These are phyloP conservation scores for Lactifluus pinguis DNA, from an alignment of 768 basidiomycete genomes.

Conservation along the genomic window DNA sequence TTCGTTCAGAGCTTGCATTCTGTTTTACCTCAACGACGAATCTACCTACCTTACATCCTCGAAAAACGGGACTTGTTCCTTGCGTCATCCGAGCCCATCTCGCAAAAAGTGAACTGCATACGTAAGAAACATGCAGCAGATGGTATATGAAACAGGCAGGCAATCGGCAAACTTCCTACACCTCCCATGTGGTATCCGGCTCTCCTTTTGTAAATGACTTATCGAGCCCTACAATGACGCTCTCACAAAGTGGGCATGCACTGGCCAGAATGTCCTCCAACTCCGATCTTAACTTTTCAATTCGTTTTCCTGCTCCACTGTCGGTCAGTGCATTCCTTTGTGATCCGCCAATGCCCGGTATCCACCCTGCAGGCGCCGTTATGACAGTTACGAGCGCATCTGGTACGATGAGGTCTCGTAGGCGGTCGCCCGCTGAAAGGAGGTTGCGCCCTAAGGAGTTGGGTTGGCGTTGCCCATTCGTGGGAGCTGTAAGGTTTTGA, in stretches of 20 bases:
- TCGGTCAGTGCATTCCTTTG: constrained; percentile 38
- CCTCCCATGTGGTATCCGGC: constrained; percentile 65
- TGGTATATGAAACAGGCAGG: background rate
- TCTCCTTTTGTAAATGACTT: constrained; percentile 81
- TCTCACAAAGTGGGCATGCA: constrained; percentile 90
- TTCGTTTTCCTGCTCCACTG: constrained; percentile 47
- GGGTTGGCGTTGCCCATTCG: constrained; percentile 55
- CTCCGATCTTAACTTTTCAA: constrained; percentile 70
- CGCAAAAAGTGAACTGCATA: background rate
- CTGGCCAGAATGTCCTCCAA: constrained; percentile 84
- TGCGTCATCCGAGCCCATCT: background rate
- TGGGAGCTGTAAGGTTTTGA: constrained; percentile 52
- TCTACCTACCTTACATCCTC: background rate
- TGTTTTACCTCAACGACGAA: background rate
- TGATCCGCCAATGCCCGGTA: constrained; percentile 51
- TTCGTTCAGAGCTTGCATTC: background rate
- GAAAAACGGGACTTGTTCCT: background rate
- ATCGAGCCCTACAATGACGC: constrained; percentile 77
- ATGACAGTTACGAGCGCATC: constrained; percentile 86
- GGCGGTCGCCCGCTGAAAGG: constrained; percentile 78
- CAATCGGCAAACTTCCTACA: constrained; percentile 31
- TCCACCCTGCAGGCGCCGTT: constrained; percentile 61
- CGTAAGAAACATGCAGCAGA: background rate
- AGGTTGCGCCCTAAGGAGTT: constrained; percentile 69
- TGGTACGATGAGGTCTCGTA: constrained; percentile 89